Conservation (phyloP, 2,329 filamentous ascomycete species). For the Exophiala aquamarina region DNA sequence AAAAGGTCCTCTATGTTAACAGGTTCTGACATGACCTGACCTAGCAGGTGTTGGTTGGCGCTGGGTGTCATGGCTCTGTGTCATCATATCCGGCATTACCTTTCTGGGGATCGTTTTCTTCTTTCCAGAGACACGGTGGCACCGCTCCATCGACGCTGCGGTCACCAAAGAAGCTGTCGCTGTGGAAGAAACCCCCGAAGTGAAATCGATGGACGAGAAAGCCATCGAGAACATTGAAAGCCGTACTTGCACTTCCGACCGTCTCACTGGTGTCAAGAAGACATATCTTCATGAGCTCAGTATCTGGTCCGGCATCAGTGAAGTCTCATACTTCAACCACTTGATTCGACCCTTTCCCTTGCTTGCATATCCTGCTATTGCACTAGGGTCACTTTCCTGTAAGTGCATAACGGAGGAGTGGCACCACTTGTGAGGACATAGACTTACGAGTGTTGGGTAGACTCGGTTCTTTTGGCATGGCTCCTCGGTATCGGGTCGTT, state of each 20-base stretch:
- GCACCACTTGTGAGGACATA: too few species aligned
- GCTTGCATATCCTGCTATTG: constrained; percentile 7
- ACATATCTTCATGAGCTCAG: constrained; percentile 10
- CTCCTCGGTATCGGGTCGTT: background rate
- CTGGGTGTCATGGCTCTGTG: constrained; percentile 6
- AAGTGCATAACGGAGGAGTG: too few species aligned
- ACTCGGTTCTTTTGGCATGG: constrained; percentile 8
- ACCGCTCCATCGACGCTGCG: constrained; percentile 2
- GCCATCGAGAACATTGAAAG: too few species aligned
- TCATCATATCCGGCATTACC: constrained; percentile 8
- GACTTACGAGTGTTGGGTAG: too few species aligned
- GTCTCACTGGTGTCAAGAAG: constrained; percentile 9
- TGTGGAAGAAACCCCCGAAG: too few species aligned
- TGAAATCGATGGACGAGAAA: too few species aligned
- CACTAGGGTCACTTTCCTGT: constrained; percentile 1
- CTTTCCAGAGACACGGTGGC: constrained; percentile 7
- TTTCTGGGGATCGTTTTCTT: constrained; percentile 7
- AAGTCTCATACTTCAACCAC: background rate
- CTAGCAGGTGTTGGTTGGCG: constrained; percentile 10
- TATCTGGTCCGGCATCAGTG: constrained; percentile 7
- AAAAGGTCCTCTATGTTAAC: too few species aligned
- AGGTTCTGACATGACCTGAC: too few species aligned
- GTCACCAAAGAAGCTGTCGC: too few species aligned
- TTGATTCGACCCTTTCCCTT: constrained; percentile 9
- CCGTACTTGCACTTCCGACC: too few species aligned